Conservation (phyloP, 306 rosid species). For the Mimosa bimucronata region DNA sequence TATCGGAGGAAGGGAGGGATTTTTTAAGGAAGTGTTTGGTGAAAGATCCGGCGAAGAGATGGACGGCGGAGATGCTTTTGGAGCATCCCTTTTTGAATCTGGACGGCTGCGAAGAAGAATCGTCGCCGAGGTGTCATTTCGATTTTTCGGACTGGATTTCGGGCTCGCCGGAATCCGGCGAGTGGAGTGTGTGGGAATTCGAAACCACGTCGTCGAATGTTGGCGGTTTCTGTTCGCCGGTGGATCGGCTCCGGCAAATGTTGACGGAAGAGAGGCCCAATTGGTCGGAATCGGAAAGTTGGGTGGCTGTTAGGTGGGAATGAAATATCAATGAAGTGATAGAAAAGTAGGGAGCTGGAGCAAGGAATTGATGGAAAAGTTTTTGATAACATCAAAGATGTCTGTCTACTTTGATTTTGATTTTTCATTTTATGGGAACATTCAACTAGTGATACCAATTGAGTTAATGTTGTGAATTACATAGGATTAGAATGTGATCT, state of each 20-base stretch:
- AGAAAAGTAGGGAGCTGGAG: background rate
- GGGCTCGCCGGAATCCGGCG: conserved; percentile 40
- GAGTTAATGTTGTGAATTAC: conserved; percentile 33
- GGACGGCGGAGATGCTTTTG: conserved; percentile 95
- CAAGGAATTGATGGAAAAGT: no score
- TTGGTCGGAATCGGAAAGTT: conserved; percentile 63
- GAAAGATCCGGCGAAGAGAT: conserved; percentile 69
- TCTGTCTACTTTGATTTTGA: conserved; percentile 32
- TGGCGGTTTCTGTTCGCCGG: conserved; percentile 21
- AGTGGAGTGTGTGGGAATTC: conserved; percentile 5
- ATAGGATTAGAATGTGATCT: conserved; percentile 22
- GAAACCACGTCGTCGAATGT: conserved; percentile 26
- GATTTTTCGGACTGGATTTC: conserved; percentile 85
- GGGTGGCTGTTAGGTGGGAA: conserved; percentile 62
- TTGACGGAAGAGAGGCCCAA: conserved; percentile 32
- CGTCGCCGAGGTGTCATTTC: conserved; percentile 71
- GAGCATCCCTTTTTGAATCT: conserved; percentile 60
- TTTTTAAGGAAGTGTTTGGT: conserved; percentile 70
- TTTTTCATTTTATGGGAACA: background rate
- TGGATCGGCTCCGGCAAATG: conserved; percentile 48
- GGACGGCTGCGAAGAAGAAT: conserved; percentile 21
- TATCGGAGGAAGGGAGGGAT: conserved; percentile 72
- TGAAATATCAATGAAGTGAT: conserved; percentile 14
- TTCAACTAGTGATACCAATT: conserved; percentile 28
- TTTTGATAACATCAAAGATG: conserved; percentile 21